Evolutionary conservation across 306 rosid species (phyloP).

Genomic region (Cicer arietinum): DNA sequence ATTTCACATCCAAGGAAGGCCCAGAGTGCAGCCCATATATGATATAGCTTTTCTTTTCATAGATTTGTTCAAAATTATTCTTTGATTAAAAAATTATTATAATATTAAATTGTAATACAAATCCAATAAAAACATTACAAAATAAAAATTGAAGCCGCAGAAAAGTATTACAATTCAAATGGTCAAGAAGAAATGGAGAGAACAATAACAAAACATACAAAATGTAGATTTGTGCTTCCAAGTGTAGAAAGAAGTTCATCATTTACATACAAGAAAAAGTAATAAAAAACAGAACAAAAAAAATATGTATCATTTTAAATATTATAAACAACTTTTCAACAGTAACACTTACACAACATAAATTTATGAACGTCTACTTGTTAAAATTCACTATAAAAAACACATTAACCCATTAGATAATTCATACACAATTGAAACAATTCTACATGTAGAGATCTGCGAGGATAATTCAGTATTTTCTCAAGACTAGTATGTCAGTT

Average conservation of each 20-base stretch:
- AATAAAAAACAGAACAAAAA: neutral
- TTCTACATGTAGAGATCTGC: neutral
- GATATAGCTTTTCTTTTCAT: too few species aligned
- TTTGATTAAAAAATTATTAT: too few species aligned
- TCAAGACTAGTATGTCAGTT: neutral
- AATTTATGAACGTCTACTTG: neutral
- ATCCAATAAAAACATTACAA: too few species aligned
- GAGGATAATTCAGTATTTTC: too few species aligned
- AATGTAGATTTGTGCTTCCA: neutral
- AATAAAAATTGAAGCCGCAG: too few species aligned
- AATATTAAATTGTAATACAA: too few species aligned
- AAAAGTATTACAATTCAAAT: too few species aligned
- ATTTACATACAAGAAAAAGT: neutral
- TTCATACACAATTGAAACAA: neutral
- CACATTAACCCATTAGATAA: constrained; percentile 6
- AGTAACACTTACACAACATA: constrained; percentile 21
- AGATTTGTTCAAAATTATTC: too few species aligned
- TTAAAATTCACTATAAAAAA: neutral
- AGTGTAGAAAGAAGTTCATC: neutral
- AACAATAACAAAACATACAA: neutral
- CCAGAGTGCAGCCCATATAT: too few species aligned
- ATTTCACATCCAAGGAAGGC: too few species aligned
- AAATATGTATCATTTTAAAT: neutral
- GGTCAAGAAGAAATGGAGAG: neutral
- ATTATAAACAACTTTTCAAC: constrained; percentile 2